These are phyloP conservation scores for Oidiodendron maius DNA, from an alignment of 495 filamentous ascomycete genomes.

Conservation along the genomic window DNA sequence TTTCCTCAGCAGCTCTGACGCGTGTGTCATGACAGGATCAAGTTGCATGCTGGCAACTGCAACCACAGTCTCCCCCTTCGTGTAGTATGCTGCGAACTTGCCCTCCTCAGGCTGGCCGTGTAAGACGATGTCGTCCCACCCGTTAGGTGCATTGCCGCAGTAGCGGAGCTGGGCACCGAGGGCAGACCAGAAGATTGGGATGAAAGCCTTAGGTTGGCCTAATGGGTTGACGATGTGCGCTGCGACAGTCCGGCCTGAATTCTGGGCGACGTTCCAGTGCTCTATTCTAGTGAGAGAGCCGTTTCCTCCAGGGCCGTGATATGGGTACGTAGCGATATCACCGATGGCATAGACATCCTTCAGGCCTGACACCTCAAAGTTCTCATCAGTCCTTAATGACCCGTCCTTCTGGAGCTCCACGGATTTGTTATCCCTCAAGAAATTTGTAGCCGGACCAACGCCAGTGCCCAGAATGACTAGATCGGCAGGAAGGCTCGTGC, in stretches of 20 bases:
- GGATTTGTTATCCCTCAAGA: slow-evolving; percentile 63
- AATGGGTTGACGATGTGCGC: slow-evolving; percentile 61
- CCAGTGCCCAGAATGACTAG: slow-evolving; percentile 88
- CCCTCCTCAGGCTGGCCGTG: slow-evolving; percentile 70
- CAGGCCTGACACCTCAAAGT: slow-evolving; percentile 66
- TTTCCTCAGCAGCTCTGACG: slow-evolving; percentile 78
- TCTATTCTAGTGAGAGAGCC: slow-evolving; percentile 71
- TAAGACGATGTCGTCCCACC: slow-evolving; percentile 79
- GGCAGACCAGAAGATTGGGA: slow-evolving; percentile 95
- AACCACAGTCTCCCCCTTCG: slow-evolving; percentile 80
- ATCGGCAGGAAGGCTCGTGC: slow-evolving; percentile 77
- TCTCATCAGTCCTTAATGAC: slow-evolving; percentile 69
- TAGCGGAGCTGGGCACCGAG: slow-evolving; percentile 85
- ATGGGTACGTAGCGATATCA: slow-evolving; percentile 94
- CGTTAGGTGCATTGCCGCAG: slow-evolving; percentile 74
- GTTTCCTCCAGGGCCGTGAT: slow-evolving; percentile 79
- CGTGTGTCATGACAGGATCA: slow-evolving; percentile 82
- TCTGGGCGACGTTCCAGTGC: slow-evolving; percentile 98
- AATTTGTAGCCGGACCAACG: slow-evolving; percentile 80
- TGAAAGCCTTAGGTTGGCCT: slow-evolving; percentile 63
- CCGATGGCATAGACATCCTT: slow-evolving; percentile 88
- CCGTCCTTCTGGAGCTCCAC: slow-evolving; percentile 72
- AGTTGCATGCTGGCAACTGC: slow-evolving; percentile 87
- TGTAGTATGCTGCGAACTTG: slow-evolving; percentile 87
- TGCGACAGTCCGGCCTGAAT: slow-evolving; percentile 74